A percentile compares a stretch with the other conserved stretches of the same genome.
phyloP scores from a whole-genome alignment of 2,329 filamentous ascomycete species.

The Didymellaceae sp. region DNA sequence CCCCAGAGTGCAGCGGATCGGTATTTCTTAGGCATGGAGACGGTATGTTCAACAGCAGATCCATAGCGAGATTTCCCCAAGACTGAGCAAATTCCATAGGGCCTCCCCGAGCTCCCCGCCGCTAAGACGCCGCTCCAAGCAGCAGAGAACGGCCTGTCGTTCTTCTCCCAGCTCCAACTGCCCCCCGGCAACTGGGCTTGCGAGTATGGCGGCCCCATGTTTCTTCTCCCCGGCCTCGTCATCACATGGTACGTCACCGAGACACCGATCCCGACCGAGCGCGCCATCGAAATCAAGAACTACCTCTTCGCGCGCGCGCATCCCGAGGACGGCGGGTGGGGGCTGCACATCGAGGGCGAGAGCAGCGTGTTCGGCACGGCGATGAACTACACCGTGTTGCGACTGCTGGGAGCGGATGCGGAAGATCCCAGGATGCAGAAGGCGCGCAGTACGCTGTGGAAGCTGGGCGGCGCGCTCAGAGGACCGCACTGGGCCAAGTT shows the following conservation, averaged over 20 bases:
- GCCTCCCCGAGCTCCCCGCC: slow-evolving; percentile 72
- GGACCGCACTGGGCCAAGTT: slow-evolving; percentile 97
- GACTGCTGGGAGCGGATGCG: slow-evolving; percentile 80
- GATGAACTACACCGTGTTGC: slow-evolving; percentile 84
- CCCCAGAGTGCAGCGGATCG: slow-evolving; percentile 90
- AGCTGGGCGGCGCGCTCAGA: slow-evolving; percentile 82
- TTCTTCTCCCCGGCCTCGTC: slow-evolving; percentile 84
- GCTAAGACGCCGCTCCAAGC: slow-evolving; percentile 77
- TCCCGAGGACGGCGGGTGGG: slow-evolving; percentile 93
- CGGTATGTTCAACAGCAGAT: slow-evolving; percentile 59
- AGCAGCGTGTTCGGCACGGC: slow-evolving; percentile 89
- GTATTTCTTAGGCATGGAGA: slow-evolving; percentile 80
- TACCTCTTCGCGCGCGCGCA: slow-evolving; percentile 88
- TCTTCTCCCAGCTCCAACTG: slow-evolving; percentile 89
- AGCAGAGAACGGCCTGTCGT: slow-evolving; percentile 81
- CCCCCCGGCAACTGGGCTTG: slow-evolving; percentile 93
- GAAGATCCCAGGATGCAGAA: slow-evolving; percentile 87
- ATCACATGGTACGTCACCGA: slow-evolving; percentile 88
- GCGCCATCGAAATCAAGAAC: slow-evolving; percentile 87
- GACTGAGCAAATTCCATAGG: slow-evolving; percentile 56
- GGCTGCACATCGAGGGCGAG: slow-evolving; percentile 91
- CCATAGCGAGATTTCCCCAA: background rate
- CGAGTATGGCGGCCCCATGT: slow-evolving; percentile 98
- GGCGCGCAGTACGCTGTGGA: slow-evolving; percentile 81
- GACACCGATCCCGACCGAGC: slow-evolving; percentile 80